Base-by-base conservation (phyloP, 1,139 yeast species). In the Cylindricascospora bacillispora region DNA sequence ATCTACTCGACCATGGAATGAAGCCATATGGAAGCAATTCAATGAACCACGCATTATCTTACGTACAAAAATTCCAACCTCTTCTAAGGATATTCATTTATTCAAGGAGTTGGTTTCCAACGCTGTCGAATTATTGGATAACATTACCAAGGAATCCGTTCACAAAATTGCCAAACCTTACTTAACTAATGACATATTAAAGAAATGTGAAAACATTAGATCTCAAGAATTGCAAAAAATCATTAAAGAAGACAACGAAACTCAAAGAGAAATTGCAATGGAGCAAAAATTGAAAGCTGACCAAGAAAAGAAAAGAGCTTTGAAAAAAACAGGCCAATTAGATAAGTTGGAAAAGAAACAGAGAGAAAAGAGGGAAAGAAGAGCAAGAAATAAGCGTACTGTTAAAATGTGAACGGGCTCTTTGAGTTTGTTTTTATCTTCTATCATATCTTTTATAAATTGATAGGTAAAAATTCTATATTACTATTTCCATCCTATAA, bases 331-430 rank as follows among this genome's bases (percentile, higher is more conserved):
- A 39, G 85, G 77, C 52, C 82, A 76, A 48, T 81, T 73, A 55
- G 73, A 74, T 45, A 82, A 77, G 59, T 57, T 69, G 33, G 92
- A 80, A 46, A 78, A 72, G 60, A 82, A 76, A 61, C 73, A 70
- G 59, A 63, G 63, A 40, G 77, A 67, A 35, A 69, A 69, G 53
- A 68, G 69, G 45, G 65, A 62, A 39, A 60, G 72, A 46, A 66
- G 73, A 55, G 54, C 54, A 43, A 59, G 55, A 39, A 61, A 59
- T 50, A 66, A 56, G 41, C 70, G 63, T 52, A 54, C 52, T 27
- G 49, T 53, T 32, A 56, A 61, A 46, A 52, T 52, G 27, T 28
- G 27, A 24, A 7, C 21, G 10, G 21, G 10, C 10, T 10, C 10
- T 18, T 10, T 18, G 10, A 10, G 21, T 10, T 7, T 18, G n/a